A percentile compares a stretch with the other conserved stretches of the same genome.
phyloP scores from a whole-genome alignment of 2,329 filamentous ascomycete species.

The Fusarium sp. region DNA sequence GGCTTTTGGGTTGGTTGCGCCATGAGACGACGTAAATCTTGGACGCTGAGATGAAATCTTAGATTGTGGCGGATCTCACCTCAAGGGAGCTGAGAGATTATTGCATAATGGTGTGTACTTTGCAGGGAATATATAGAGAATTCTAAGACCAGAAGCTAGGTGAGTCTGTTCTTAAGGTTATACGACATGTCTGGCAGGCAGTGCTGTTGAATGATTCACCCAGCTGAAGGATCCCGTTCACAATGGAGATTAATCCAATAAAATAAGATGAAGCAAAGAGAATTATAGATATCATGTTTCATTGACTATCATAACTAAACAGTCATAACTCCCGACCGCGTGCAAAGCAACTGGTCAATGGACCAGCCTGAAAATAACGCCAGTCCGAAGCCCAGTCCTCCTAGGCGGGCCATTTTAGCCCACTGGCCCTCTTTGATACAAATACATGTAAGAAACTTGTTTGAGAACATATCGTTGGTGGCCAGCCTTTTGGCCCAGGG shows the following conservation, averaged over 20 bases:
- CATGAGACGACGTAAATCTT: background rate
- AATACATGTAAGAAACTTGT: background rate
- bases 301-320: background rate
- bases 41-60: background rate
- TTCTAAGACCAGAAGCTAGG: background rate
- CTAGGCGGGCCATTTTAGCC: background rate
- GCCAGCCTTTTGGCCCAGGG: background rate
- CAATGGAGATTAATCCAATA: background rate
- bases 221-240: background rate
- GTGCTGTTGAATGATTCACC: background rate
- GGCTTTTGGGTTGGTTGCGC: background rate
- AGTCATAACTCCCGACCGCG: background rate
- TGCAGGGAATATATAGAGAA: background rate
- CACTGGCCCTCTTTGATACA: background rate
- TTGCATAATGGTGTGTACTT: background rate
- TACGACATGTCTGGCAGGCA: background rate
- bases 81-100: background rate
- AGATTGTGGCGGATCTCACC: background rate
- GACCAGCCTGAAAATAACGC: background rate
- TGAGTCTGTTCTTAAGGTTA: background rate
- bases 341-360: background rate
- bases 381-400: background rate
- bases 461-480: background rate
- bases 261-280: background rate
- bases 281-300: background rate